Conservation (phyloP, 2,329 filamentous ascomycete genomes). For the Calonectria ilicicola region DNA sequence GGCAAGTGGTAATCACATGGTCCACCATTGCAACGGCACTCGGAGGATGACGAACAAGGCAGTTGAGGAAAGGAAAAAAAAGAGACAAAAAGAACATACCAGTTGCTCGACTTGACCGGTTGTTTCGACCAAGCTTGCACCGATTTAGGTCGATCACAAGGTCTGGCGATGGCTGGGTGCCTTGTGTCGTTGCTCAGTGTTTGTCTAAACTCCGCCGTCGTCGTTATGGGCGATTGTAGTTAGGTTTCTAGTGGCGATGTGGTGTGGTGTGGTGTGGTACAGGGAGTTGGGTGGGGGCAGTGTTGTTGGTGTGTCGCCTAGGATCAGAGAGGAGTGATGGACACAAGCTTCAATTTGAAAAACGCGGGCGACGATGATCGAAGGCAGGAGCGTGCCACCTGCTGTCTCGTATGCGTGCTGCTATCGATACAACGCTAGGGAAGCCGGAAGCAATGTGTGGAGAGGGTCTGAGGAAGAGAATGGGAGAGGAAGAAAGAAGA, state of each 20-base stretch:
- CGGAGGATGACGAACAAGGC: not conserved
- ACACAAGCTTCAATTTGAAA: not conserved
- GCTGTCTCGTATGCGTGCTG: not conserved
- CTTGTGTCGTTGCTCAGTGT: constrained; percentile 26
- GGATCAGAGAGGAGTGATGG: not conserved
- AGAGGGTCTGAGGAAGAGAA: constrained; percentile 4
- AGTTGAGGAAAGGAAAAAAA: not conserved
- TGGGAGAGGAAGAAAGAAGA: constrained; percentile 9
- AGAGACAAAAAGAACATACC: constrained; percentile 4
- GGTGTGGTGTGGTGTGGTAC: constrained; percentile 22
- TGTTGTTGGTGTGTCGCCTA: constrained; percentile 21
- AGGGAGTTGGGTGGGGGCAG: constrained; percentile 35
- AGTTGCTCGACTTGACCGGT: not conserved
- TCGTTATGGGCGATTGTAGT: constrained; percentile 12
- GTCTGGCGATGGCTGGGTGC: not conserved
- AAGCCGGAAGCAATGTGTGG: not conserved
- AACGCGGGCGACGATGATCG: not conserved
- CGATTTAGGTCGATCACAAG: constrained; percentile 1
- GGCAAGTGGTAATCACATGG: constrained; percentile 39
- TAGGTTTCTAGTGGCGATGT: constrained; percentile 39
- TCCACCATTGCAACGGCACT: constrained; percentile 26
- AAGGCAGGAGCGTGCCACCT: not conserved
- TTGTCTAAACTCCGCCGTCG: constrained; percentile 34
- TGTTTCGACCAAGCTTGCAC: not conserved
- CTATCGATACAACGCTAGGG: not conserved